Percentiles rank a stretch among this genome's conserved stretches.
These are phyloP conservation scores for Talaromyces rugulosus DNA, from an alignment of 2,329 filamentous ascomycete species.

Conservation along the genomic window DNA sequence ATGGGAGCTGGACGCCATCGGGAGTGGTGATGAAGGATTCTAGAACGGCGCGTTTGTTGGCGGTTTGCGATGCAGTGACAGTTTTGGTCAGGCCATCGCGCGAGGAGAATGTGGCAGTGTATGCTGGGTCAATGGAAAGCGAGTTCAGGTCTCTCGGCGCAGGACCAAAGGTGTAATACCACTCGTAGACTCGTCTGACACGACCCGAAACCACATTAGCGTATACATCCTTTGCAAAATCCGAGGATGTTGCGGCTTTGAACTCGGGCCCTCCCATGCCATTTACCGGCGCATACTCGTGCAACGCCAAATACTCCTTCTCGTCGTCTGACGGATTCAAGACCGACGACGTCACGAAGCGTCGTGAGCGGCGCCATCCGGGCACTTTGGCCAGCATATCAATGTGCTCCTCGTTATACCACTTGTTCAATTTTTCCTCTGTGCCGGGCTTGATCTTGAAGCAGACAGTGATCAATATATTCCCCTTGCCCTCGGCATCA, in stretches of 20 bases:
- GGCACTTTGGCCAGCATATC: conserved; percentile 67
- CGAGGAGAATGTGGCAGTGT: conserved; percentile 50
- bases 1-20: conserved; percentile 67
- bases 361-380: conserved; percentile 71
- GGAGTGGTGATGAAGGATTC: conserved; percentile 63
- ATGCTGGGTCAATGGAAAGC: conserved; percentile 44
- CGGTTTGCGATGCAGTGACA: conserved; percentile 37
- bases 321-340: conserved; percentile 50
- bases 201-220: conserved; percentile 55
- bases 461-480: conserved; percentile 60
- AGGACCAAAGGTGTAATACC: conserved; percentile 77
- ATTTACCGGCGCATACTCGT: conserved; percentile 67
- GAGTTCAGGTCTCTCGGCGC: conserved; percentile 64
- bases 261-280: conserved; percentile 63
- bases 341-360: conserved; percentile 64
- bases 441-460: conserved; percentile 55
- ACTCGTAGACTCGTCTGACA: conserved; percentile 59
- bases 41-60: conserved; percentile 50
- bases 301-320: conserved; percentile 59
- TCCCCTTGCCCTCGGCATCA: conserved; percentile 56
- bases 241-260: conserved; percentile 59
- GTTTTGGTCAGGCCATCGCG: conserved; percentile 56
- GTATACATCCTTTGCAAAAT: conserved; percentile 58
- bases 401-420: conserved; percentile 73
- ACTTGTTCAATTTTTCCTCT: conserved; percentile 58